phyloP scores from a whole-genome alignment of 441 rosid genomes.

The Melianthus villosus region DNA sequence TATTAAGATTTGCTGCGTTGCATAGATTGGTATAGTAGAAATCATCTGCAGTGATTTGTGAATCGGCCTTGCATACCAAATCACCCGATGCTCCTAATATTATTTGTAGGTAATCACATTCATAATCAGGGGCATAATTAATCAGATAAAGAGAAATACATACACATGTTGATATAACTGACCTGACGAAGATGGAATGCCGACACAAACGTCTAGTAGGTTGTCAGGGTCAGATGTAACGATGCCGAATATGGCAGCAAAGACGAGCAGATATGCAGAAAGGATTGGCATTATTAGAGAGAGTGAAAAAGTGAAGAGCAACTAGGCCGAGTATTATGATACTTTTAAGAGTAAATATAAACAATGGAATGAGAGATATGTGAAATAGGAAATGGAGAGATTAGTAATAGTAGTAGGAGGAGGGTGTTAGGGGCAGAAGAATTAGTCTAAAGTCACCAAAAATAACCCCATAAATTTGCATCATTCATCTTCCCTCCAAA shows the following conservation, averaged over 20 bases:
- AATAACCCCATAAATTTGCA: not conserved
- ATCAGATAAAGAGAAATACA: too few species aligned
- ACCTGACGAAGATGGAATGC: slow-evolving; percentile 24
- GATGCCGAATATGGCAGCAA: slow-evolving; percentile 13
- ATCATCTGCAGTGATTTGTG: slow-evolving; percentile 42
- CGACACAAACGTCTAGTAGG: slow-evolving; percentile 77
- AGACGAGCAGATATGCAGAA: slow-evolving; percentile 14
- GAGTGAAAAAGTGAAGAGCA: too few species aligned
- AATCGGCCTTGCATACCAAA: slow-evolving; percentile 67
- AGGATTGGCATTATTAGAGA: not conserved
- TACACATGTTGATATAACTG: slow-evolving; percentile 24
- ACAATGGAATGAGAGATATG: too few species aligned
- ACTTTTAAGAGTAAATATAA: too few species aligned
- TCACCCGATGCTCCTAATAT: too few species aligned
- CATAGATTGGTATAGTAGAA: slow-evolving; percentile 57
- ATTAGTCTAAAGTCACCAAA: not conserved
- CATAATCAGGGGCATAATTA: too few species aligned
- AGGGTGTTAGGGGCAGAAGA: too few species aligned
- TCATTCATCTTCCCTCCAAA: not conserved
- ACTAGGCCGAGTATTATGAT: too few species aligned
- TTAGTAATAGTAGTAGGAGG: too few species aligned
- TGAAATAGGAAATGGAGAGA: too few species aligned
- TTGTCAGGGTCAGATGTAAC: slow-evolving; percentile 49
- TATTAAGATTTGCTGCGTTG: slow-evolving; percentile 34
- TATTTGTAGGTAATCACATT: too few species aligned